Evolutionary conservation across 139 green algal genomes (phyloP), one percentile per base, ranked within the genome.

Genomic region (Coelastrella sp.): DNA sequence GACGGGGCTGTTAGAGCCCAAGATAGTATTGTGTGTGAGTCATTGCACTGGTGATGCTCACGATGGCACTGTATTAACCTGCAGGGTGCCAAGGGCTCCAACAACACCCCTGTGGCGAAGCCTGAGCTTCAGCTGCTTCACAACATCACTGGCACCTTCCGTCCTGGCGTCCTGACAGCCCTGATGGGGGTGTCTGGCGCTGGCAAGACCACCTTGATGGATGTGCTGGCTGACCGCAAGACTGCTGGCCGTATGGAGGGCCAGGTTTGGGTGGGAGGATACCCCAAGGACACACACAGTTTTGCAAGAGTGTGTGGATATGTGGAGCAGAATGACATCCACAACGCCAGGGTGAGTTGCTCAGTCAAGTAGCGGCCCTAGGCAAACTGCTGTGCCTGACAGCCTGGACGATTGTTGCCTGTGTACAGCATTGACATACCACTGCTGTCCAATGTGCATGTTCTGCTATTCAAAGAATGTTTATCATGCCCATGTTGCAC

Each of bases 151-250:
- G 92, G 92, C 87, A 72, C 17, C 19, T 79, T 76, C 87, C 56
- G 87, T 24, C 78, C 76, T 4, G 87, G 87, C 6, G 27, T 76
- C 17, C 60, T 95, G 78, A 94, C 83, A 6, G 90, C 93, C 1
- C 91, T 98, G 49, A 98, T 98, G 96, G 96, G 96, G 9, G 94
- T 93, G 20, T 90, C 70, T 8, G 83, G 83, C 80, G 93, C 95
- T 0, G 94, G 93, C 60, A 96, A 97, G 93, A 97, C 95, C 4
- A 98, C 96, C 8, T 82, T 97, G 20, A 96, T 97, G 96, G 95
- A 98, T 85, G 93, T 96, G 58, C 92, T 98, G 11, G 94, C 95
- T 19, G 95, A 95, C 6, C 91, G 96, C 78, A 98, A 98, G 93
- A 98, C 96, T 0, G 90, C 95, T 72, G 96, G 96, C 22, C 25